Evolutionary conservation across 306 rosid species (phyloP).

Genomic region (Vachellia collinsii): DNA sequence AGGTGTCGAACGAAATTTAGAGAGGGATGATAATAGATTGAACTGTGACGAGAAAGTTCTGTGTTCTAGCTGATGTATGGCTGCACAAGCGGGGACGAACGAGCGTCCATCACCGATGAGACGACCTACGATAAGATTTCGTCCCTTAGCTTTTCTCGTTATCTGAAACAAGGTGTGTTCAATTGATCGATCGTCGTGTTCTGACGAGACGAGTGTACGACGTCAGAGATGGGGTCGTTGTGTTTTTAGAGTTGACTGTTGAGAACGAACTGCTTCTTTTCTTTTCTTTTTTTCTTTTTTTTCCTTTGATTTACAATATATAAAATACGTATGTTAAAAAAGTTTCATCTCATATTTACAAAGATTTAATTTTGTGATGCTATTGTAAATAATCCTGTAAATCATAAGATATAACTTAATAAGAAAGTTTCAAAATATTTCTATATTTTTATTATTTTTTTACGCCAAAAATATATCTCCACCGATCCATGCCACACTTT

Average conservation of each 20-base stretch:
- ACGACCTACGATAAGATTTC: constrained; percentile 3
- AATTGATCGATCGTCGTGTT: not conserved
- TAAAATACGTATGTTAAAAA: too few relatives aligned
- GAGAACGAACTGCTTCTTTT: too few relatives aligned
- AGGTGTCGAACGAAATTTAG: not conserved
- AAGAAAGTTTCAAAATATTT: too few relatives aligned
- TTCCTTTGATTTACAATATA: too few relatives aligned
- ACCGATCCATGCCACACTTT: too few relatives aligned
- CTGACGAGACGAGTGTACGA: not conserved
- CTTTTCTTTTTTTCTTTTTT: too few relatives aligned
- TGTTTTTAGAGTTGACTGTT: not conserved
- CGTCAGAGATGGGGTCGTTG: not conserved
- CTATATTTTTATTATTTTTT: too few relatives aligned
- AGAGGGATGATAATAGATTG: not conserved
- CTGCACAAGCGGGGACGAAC: not conserved
- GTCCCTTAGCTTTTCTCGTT: not conserved
- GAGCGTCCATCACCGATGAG: not conserved
- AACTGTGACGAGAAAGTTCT: not conserved
- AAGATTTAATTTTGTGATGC: too few relatives aligned
- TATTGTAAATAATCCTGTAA: too few relatives aligned
- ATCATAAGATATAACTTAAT: too few relatives aligned
- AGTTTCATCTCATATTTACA: too few relatives aligned
- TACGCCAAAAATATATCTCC: too few relatives aligned
- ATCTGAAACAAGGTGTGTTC: not conserved
- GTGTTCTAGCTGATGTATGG: not conserved